These are phyloP conservation scores for Eimeria falciformis DNA, from an alignment of 169 alveolate species.

Conservation along the genomic window DNA sequence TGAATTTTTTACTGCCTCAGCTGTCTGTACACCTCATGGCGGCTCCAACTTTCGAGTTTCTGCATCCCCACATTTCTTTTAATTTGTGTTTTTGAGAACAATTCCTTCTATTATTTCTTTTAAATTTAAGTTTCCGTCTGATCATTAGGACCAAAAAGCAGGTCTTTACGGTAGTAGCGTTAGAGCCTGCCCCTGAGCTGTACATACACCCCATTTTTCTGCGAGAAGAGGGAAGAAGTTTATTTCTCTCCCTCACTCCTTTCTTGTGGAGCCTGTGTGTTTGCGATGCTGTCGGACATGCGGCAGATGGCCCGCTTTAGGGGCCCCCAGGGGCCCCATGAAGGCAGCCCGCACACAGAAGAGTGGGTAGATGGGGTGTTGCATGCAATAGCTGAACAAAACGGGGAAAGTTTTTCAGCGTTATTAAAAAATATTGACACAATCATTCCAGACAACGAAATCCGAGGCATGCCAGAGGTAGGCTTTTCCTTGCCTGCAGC, in stretches of 20 bases:
- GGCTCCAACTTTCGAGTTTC: neutral
- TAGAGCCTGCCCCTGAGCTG: neutral
- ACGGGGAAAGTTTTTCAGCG: conserved; percentile 52
- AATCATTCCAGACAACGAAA: conserved; percentile 43
- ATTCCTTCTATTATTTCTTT: neutral
- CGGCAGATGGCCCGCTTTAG: neutral
- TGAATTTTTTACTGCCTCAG: neutral
- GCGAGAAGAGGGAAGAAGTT: neutral
- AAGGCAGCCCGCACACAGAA: neutral
- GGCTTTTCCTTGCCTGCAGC: neutral
- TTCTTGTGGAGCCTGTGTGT: too few relatives aligned
- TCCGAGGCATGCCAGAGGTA: conserved; percentile 69
- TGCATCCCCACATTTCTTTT: neutral
- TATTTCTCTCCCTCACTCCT: neutral
- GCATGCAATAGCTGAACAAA: conserved; percentile 1
- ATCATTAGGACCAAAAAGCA: neutral
- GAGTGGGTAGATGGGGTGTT: conserved; percentile 43
- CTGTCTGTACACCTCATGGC: conserved; percentile 15
- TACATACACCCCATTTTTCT: neutral
- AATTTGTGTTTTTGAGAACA: neutral
- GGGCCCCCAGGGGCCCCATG: neutral
- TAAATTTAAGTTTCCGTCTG: neutral
- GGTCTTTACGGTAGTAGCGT: neutral
- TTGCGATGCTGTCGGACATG: neutral
- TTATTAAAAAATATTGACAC: conserved; percentile 5